Evolutionary conservation across 139 green algal species (phyloP).

Genomic region (Coelastrella sp.): DNA sequence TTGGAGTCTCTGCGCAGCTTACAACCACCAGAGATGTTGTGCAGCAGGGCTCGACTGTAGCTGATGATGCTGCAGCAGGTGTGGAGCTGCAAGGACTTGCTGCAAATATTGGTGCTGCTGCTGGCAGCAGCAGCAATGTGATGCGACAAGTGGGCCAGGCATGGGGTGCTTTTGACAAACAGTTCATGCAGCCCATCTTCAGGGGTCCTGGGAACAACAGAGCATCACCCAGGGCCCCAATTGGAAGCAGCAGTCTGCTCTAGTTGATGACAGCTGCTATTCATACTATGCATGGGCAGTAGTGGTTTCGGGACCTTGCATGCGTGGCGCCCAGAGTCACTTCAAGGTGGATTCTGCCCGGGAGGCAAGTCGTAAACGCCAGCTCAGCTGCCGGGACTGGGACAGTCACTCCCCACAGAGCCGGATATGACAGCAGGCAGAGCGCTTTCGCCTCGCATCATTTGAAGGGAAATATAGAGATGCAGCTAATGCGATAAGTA

Average conservation of each 20-base stretch:
- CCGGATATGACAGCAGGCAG: no score
- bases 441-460: no score
- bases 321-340: no score
- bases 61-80: neutral
- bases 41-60: neutral
- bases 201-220: conserved; percentile 50
- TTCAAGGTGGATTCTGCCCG: no score
- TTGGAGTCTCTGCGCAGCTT: neutral
- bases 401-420: no score
- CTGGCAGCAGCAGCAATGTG: neutral
- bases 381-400: no score
- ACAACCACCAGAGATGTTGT: neutral
- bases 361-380: no score
- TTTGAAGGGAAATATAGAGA: no score
- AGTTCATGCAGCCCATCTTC: conserved; percentile 68
- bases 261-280: neutral
- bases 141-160: conserved; percentile 33
- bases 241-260: neutral
- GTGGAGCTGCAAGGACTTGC: neutral
- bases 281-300: no score
- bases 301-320: no score
- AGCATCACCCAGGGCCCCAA: neutral
- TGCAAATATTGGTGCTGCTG: neutral
- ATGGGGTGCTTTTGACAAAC: conserved; percentile 63
- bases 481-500: no score